Evolutionary conservation across 2,329 filamentous ascomycete species (phyloP).

Genomic region (Sclerotinia trifoliorum): DNA sequence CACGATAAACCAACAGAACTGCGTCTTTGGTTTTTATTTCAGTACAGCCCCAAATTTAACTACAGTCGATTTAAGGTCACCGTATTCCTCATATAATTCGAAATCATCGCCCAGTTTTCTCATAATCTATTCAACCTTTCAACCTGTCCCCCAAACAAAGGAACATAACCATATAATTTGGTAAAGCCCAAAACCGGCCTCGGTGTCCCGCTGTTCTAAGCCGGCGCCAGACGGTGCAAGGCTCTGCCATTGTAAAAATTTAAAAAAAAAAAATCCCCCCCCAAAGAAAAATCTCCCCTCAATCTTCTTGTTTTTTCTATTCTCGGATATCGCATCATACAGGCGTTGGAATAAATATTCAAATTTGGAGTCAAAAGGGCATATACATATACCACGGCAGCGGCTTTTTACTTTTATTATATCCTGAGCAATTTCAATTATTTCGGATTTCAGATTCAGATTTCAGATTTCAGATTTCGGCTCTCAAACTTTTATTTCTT

Average conservation of each 20-base stretch:
- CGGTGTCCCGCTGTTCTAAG: constrained; percentile 39
- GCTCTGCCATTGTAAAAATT: constrained; percentile 33
- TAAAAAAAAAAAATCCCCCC: neutral
- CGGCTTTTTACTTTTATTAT: constrained; percentile 27
- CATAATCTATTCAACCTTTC: constrained; percentile 25
- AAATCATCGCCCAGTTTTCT: constrained; percentile 30
- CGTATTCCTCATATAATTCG: constrained; percentile 35
- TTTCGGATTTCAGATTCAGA: constrained; percentile 1
- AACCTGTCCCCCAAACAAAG: constrained; percentile 27
- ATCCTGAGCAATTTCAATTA: constrained; percentile 13
- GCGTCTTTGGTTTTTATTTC: constrained; percentile 12
- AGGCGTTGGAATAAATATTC: constrained; percentile 33
- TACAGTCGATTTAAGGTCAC: constrained; percentile 22
- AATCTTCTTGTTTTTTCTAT: constrained; percentile 26
- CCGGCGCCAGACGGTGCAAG: constrained; percentile 41
- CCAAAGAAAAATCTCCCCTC: constrained; percentile 25
- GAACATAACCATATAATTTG: constrained; percentile 35
- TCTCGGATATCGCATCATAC: constrained; percentile 33
- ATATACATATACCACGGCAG: constrained; percentile 37
- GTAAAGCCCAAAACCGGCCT: constrained; percentile 36
- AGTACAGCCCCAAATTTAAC: neutral
- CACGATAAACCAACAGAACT: neutral
- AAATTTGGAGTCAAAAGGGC: constrained; percentile 31
- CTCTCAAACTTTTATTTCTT: constrained; percentile 26
- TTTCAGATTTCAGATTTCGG: neutral